Percentiles rank a stretch among this genome's conserved stretches.
Evolutionary conservation across 768 basidiomycete genomes (phyloP).

Genomic region (Chalciporus pseudorubinellus): DNA sequence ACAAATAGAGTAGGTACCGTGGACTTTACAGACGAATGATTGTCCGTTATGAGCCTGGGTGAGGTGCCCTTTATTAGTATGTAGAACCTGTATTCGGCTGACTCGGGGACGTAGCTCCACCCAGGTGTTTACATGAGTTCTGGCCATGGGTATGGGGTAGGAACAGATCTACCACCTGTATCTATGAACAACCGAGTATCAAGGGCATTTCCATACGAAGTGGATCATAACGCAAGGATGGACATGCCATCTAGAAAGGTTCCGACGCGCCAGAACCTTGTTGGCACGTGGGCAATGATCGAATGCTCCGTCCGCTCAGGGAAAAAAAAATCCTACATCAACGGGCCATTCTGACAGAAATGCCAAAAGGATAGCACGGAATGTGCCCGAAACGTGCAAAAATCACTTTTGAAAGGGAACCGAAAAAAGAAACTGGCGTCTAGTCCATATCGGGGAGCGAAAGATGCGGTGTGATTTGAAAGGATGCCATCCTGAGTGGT

Average conservation of each 20-base stretch:
- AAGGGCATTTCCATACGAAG: neutral
- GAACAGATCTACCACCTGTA: too few species aligned
- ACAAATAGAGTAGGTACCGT: conserved; percentile 2
- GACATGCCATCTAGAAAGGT: neutral
- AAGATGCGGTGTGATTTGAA: neutral
- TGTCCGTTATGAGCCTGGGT: neutral
- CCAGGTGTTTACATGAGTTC: too few species aligned
- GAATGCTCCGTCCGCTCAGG: conserved; percentile 9
- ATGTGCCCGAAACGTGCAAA: neutral
- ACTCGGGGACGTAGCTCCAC: too few species aligned
- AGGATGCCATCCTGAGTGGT: too few species aligned
- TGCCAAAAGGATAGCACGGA: neutral
- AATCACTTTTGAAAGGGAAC: too few species aligned
- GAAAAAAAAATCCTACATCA: neutral
- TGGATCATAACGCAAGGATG: neutral
- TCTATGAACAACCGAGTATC: neutral
- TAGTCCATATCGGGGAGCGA: neutral
- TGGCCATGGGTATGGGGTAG: too few species aligned
- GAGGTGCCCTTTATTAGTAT: too few species aligned
- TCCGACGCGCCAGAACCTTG: neutral
- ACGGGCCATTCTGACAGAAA: neutral
- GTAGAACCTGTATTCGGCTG: too few species aligned
- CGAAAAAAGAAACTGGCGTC: neutral
- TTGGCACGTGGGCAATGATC: conserved; percentile 5
- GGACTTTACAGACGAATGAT: neutral